Conservation (phyloP, 2,329 filamentous ascomycete species). For the Blastomyces parvus region DNA sequence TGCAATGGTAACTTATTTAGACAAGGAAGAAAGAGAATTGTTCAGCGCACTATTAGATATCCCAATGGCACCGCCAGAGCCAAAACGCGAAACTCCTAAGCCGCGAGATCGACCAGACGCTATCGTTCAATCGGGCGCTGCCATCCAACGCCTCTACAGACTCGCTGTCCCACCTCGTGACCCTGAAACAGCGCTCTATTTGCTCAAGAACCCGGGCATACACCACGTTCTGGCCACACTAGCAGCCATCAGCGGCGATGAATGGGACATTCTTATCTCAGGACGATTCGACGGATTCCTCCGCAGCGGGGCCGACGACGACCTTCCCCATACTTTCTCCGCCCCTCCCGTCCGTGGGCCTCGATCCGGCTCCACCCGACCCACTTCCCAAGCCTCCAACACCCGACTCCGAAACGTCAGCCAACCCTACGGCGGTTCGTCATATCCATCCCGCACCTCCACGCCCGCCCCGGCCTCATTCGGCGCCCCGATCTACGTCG, state of each 20-base stretch:
- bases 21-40: constrained; percentile 62
- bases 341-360: constrained; percentile 24
- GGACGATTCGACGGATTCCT: constrained; percentile 93
- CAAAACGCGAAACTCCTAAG: constrained; percentile 51
- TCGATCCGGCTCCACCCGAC: constrained; percentile 25
- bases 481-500: constrained; percentile 71
- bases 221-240: constrained; percentile 83
- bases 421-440: constrained; percentile 31
- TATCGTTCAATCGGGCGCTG: constrained; percentile 62
- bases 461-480: constrained; percentile 54
- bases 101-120: constrained; percentile 60
- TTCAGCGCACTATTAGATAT: constrained; percentile 72
- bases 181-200: constrained; percentile 74
- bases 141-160: constrained; percentile 78
- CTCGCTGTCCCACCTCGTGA: constrained; percentile 65
- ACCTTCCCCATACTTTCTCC: constrained; percentile 21
- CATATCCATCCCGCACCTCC: constrained; percentile 41
- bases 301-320: constrained; percentile 75
- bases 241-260: constrained; percentile 77
- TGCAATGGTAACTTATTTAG: constrained; percentile 81
- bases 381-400: constrained; percentile 24
- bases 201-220: constrained; percentile 69
- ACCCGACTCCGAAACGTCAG: constrained; percentile 34
- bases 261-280: constrained; percentile 92
- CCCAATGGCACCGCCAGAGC: constrained; percentile 49